Evolutionary conservation across 305 asterid genomes (phyloP).

Genomic region (Rubia tinctorum): DNA sequence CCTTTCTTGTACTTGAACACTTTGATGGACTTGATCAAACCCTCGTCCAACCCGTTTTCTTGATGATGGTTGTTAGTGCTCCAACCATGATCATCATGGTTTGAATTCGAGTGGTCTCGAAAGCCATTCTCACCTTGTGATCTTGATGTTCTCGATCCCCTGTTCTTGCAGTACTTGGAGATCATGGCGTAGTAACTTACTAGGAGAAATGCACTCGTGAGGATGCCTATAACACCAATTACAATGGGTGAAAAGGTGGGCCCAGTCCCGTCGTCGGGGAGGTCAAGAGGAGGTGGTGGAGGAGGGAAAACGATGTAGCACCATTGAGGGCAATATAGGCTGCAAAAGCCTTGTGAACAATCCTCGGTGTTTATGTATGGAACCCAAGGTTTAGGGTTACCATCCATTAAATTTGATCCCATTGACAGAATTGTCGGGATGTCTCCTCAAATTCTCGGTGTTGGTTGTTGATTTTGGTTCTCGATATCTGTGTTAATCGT

Average conservation of each 20-base stretch:
- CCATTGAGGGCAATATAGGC: conserved; percentile 55
- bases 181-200: conserved; percentile 40
- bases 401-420: conserved; percentile 20
- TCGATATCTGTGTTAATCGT: too few species aligned
- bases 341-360: conserved; percentile 52
- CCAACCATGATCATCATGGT: conserved; percentile 21
- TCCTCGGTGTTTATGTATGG: conserved; percentile 43
- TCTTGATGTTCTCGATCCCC: conserved; percentile 19
- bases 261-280: conserved; percentile 24
- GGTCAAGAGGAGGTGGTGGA: conserved; percentile 40
- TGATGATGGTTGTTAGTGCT: conserved; percentile 23
- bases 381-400: conserved; percentile 37
- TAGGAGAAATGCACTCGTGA: conserved; percentile 40
- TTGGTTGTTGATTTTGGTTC: too few species aligned
- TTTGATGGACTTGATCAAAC: conserved; percentile 35
- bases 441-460: too few species aligned
- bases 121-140: conserved; percentile 14
- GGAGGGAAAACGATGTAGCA: conserved; percentile 48
- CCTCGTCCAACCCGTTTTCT: conserved; percentile 42
- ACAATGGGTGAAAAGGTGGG: conserved; percentile 36
- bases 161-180: conserved; percentile 39
- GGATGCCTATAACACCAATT: conserved; percentile 40
- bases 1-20: conserved; percentile 40
- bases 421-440: background rate
- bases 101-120: conserved; percentile 14